Evolutionary conservation across 495 filamentous ascomycete species (phyloP).

Genomic region (Antarctomyces pellizariae): DNA sequence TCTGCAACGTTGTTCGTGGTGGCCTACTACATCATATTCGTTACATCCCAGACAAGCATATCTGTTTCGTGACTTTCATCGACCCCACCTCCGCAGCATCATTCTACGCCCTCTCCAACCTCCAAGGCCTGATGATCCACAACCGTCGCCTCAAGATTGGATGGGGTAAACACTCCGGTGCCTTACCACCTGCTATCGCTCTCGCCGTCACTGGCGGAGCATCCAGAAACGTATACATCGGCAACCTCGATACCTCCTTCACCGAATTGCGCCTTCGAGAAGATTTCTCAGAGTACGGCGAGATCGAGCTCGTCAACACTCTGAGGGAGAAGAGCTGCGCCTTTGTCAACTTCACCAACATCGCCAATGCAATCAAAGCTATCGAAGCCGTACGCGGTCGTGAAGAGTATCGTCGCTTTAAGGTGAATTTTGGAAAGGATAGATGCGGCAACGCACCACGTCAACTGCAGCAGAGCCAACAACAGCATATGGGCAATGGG

Average conservation of each 20-base stretch:
- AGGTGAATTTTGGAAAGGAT: slow-evolving; percentile 99
- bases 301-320: slow-evolving; percentile 94
- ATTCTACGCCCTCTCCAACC: slow-evolving; percentile 90
- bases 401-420: slow-evolving; percentile 93
- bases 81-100: slow-evolving; percentile 94
- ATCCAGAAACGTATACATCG: slow-evolving; percentile 91
- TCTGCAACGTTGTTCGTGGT: slow-evolving; percentile 89
- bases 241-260: slow-evolving; percentile 94
- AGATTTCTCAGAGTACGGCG: slow-evolving; percentile 93
- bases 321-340: slow-evolving; percentile 96
- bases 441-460: slow-evolving; percentile 89
- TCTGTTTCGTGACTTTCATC: slow-evolving; percentile 98
- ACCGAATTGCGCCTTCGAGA: slow-evolving; percentile 84
- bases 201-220: slow-evolving; percentile 89
- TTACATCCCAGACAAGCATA: slow-evolving; percentile 98
- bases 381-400: slow-evolving; percentile 87
- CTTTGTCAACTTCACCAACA: slow-evolving; percentile 99
- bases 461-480: slow-evolving; percentile 38
- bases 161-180: slow-evolving; percentile 97
- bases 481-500: too few species aligned
- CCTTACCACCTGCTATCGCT: slow-evolving; percentile 87
- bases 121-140: slow-evolving; percentile 97
- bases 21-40: slow-evolving; percentile 91
- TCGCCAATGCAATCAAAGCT: slow-evolving; percentile 97
- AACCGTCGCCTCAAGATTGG: slow-evolving; percentile 95